Percentiles rank a stretch among this genome's conserved stretches.
Conservation (phyloP, 768 basidiomycete genomes). For the Pleurotus platypus region DNA sequence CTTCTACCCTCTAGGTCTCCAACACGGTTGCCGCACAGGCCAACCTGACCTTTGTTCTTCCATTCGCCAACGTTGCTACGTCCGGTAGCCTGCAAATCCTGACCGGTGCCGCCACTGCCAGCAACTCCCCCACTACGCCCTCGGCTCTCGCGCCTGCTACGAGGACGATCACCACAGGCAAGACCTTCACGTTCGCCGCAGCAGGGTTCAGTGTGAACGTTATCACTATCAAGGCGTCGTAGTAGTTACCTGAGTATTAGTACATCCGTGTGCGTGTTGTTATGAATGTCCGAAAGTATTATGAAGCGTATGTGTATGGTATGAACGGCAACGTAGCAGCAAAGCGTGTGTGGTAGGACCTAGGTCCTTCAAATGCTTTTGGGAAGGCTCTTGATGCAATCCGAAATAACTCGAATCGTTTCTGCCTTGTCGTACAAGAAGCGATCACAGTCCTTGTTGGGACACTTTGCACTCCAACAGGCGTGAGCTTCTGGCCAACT, state of each 20-base stretch:
- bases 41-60: constrained; percentile 48
- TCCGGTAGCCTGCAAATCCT: constrained; percentile 47
- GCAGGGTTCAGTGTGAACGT: constrained; percentile 42
- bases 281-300: no score
- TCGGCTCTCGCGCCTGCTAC: constrained; percentile 43
- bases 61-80: constrained; percentile 43
- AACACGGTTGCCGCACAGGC: constrained; percentile 43
- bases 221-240: constrained; percentile 29
- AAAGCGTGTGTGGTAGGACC: no score
- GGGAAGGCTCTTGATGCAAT: constrained; percentile 50
- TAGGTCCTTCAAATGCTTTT: constrained; percentile 20
- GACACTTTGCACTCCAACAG: constrained; percentile 59
- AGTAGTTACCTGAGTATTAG: neutral
- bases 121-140: constrained; percentile 53
- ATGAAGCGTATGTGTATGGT: no score
- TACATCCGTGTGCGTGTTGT: no score
- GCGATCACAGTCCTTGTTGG: constrained; percentile 37
- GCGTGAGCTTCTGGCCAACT: constrained; percentile 58
- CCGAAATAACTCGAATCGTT: constrained; percentile 48
- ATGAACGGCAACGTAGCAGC: no score
- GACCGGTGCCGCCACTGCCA: constrained; percentile 43
- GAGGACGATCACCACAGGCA: constrained; percentile 40
- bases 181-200: constrained; percentile 52
- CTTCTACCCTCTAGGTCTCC: constrained; percentile 37
- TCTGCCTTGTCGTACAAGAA: constrained; percentile 54